Base-by-base conservation (phyloP, 2,329 filamentous ascomycete genomes). In the Exophiala sp. region DNA sequence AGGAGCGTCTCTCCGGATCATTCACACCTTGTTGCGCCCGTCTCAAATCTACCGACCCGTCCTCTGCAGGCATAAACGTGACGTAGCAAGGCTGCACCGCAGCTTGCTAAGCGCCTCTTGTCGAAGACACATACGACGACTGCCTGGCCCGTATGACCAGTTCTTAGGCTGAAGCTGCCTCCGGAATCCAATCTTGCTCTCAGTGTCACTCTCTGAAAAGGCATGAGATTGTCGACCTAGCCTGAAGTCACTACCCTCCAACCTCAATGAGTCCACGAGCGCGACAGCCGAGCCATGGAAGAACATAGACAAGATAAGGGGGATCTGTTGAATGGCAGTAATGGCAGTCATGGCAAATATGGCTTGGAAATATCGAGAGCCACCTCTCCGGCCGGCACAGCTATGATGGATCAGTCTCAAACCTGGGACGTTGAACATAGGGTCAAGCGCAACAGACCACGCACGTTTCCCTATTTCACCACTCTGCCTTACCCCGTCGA, bases 391-490 rank as follows among this genome's bases (percentile, higher is more conserved):
- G 88, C 88, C 55, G 75, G 67, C 57, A 70, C 67, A 58, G 68
- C 65, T 21, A 56, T 62, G 23, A 71, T 73, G 59, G 62, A 71
- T 52, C 77, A 80, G 61, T 75, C 75, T 57, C 63, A 66, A 40
- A 66, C 68, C 52, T 68, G 69, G 50, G 68, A 71, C 44, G 73
- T 76, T 57, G 66, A 66, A 24, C 72, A 77, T 53, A 74, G 77
- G 54, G 73, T 86, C 58, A 86, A 89, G 66, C 83, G 91, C 44
- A 77, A 75, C 57, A 73, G 81, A 57, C 88, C 88, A 29, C 82
- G 93, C 55, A 96, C 93, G 22, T 98, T 93, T 67, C 88, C 88
- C 53, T 98, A 98, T 74, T 88, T 90, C 67, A 78, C 83, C 60
- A 85, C 93, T 65, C 80, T 98, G 43, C 94, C 94, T 29, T 98